Percentiles rank a stretch among this genome's conserved stretches.
Evolutionary conservation across 1,284 basidiomycete genomes (phyloP).

Genomic region (Trametes hirsuta): DNA sequence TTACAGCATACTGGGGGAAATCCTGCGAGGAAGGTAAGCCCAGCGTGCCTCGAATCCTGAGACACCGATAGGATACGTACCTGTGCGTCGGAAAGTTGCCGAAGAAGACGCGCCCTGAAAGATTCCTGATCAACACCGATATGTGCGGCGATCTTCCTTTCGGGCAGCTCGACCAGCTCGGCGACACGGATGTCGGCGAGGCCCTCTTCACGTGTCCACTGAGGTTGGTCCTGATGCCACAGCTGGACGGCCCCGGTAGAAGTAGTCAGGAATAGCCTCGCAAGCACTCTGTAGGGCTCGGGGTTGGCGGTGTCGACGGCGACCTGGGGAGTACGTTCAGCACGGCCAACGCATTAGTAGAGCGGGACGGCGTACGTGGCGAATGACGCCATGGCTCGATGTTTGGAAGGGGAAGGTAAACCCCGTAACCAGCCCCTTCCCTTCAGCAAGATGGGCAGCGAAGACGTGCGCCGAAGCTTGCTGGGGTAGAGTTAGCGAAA

Average conservation of each 20-base stretch:
- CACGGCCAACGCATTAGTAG: conserved; percentile 1
- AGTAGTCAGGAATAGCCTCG: conserved; percentile 68
- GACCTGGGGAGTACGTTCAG: conserved; percentile 43
- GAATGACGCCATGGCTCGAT: conserved; percentile 70
- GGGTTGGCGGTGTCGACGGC: conserved; percentile 57
- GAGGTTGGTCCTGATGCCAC: conserved; percentile 63
- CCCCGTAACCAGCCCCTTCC: conserved; percentile 62
- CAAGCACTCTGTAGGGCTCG: conserved; percentile 43
- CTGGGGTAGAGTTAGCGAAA: conserved; percentile 28
- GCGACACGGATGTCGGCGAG: conserved; percentile 69
- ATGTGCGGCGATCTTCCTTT: conserved; percentile 52
- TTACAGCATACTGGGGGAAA: conserved; percentile 70
- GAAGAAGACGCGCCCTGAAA: conserved; percentile 55
- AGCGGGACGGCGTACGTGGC: conserved; percentile 52
- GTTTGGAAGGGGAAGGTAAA: conserved; percentile 78
- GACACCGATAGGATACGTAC: conserved; percentile 29
- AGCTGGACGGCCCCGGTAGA: conserved; percentile 81
- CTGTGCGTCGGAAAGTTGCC: conserved; percentile 70
- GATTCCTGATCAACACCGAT: conserved; percentile 52
- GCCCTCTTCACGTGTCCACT: conserved; percentile 87
- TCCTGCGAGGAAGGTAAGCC: conserved; percentile 45
- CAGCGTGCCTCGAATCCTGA: conserved; percentile 32
- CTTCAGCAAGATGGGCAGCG: conserved; percentile 54
- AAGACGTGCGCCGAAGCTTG: conserved; percentile 62
- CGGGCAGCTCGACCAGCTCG: conserved; percentile 81